These are phyloP conservation scores for Ganoderma boninense DNA, from an alignment of 1,284 basidiomycete species.

Conservation along the genomic window DNA sequence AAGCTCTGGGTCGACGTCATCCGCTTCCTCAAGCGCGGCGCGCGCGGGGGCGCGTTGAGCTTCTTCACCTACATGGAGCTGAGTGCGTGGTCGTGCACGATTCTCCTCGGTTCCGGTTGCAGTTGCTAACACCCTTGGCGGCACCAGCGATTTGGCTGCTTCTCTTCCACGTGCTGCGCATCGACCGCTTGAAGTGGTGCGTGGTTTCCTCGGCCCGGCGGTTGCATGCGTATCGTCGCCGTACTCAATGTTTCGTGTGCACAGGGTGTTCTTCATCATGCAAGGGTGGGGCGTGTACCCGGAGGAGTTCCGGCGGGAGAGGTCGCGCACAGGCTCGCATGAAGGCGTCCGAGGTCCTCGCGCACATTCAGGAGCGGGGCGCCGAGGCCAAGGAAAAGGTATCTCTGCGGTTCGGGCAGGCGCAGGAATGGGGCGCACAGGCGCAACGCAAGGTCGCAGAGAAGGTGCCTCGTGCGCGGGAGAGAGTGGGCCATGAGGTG, in stretches of 20 bases:
- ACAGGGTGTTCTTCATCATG: constrained; percentile 57
- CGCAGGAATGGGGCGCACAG: not conserved
- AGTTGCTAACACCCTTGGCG: not conserved
- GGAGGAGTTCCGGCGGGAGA: constrained; percentile 18
- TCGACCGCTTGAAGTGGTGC: constrained; percentile 55
- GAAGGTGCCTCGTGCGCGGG: not conserved
- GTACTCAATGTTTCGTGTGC: not conserved
- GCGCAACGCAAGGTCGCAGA: not conserved
- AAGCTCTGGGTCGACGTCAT: constrained; percentile 72
- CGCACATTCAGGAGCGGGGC: not conserved
- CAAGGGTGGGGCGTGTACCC: constrained; percentile 50
- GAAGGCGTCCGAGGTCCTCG: not conserved
- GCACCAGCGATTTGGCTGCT: constrained; percentile 56
- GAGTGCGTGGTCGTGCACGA: constrained; percentile 38
- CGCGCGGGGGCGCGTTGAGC: constrained; percentile 60
- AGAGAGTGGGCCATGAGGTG: no score
- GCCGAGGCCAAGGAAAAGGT: not conserved
- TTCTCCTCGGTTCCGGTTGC: not conserved
- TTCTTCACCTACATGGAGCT: constrained; percentile 76
- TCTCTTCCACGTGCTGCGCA: constrained; percentile 55
- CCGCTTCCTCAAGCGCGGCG: constrained; percentile 64
- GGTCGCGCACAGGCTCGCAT: not conserved
- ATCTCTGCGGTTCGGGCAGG: not conserved
- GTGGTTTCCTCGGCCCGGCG: constrained; percentile 24
- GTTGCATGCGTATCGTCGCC: not conserved